phyloP scores from a whole-genome alignment of 768 basidiomycete species.

The Thelephora aurantiotincta region DNA sequence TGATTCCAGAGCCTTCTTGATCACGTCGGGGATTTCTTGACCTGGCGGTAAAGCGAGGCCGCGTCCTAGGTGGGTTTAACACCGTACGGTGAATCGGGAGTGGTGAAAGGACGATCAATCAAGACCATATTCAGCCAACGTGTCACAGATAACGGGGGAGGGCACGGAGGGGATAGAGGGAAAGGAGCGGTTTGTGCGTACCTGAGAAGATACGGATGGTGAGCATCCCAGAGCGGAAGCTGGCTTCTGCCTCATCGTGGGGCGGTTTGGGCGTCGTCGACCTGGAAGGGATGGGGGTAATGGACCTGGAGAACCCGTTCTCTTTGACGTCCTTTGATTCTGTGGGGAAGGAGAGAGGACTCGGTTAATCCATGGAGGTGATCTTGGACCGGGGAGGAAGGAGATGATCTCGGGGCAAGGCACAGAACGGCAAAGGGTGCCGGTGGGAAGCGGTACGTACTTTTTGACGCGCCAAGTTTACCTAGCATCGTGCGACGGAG shows the following conservation, averaged over 20 bases:
- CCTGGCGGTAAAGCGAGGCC: conserved; percentile 73
- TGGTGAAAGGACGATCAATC: neutral
- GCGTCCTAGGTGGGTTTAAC: conserved; percentile 33
- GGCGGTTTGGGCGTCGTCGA: conserved; percentile 57
- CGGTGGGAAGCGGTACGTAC: conserved; percentile 3
- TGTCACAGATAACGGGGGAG: too few relatives aligned
- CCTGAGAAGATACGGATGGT: conserved; percentile 94
- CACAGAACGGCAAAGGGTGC: neutral
- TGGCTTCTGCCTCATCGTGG: conserved; percentile 15
- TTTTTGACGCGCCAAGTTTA: conserved; percentile 5
- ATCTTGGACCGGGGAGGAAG: neutral
- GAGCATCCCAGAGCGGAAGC: conserved; percentile 81
- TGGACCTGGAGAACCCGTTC: conserved; percentile 63
- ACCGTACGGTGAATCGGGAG: neutral
- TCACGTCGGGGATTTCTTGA: conserved; percentile 66
- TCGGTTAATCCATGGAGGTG: neutral
- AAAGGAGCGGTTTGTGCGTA: conserved; percentile 20
- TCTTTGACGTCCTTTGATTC: conserved; percentile 61
- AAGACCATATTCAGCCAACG: neutral
- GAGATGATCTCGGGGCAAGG: neutral
- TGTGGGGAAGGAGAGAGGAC: conserved; percentile 13
- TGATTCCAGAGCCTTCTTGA: conserved; percentile 67
- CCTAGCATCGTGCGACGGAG: neutral
- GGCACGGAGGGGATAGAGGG: neutral
- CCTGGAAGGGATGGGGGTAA: conserved; percentile 69